phyloP scores from a whole-genome alignment of 2,329 filamentous ascomycete species.

The Ophiostoma ips region DNA sequence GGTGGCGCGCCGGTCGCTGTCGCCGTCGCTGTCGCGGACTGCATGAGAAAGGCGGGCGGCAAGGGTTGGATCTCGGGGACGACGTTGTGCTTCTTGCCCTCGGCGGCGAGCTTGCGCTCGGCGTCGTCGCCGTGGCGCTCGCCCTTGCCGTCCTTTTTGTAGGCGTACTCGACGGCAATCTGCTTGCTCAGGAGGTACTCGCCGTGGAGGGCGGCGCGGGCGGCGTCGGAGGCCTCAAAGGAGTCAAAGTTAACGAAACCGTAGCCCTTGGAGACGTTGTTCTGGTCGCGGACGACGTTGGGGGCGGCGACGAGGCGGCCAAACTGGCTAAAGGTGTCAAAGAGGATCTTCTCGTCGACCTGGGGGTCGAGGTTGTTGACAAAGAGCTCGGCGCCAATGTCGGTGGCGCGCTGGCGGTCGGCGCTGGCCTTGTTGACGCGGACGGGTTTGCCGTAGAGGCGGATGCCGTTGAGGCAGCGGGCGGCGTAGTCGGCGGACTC shows the following conservation, averaged over 20 bases:
- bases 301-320: conserved; percentile 71
- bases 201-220: conserved; percentile 83
- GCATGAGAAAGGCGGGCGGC: conserved; percentile 55
- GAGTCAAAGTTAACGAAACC: conserved; percentile 88
- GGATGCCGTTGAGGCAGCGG: conserved; percentile 91
- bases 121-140: conserved; percentile 91
- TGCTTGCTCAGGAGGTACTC: conserved; percentile 97
- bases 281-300: conserved; percentile 85
- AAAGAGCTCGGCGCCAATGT: conserved; percentile 94
- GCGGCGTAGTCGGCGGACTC: conserved; percentile 94
- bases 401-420: conserved; percentile 85
- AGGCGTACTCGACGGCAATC: conserved; percentile 92
- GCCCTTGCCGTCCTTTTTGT: conserved; percentile 98
- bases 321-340: conserved; percentile 87
- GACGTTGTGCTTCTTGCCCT: conserved; percentile 90
- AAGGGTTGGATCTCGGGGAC: conserved; percentile 65
- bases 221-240: conserved; percentile 87
- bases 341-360: conserved; percentile 91
- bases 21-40: conserved; percentile 14
- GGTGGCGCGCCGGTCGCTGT: not conserved
- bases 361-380: conserved; percentile 88
- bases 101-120: conserved; percentile 77
- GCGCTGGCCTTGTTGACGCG: conserved; percentile 87
- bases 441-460: conserved; percentile 85
- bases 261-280: conserved; percentile 82